Base-by-base conservation (phyloP, 2,329 filamentous ascomycete species). In the Claviceps citrina region DNA sequence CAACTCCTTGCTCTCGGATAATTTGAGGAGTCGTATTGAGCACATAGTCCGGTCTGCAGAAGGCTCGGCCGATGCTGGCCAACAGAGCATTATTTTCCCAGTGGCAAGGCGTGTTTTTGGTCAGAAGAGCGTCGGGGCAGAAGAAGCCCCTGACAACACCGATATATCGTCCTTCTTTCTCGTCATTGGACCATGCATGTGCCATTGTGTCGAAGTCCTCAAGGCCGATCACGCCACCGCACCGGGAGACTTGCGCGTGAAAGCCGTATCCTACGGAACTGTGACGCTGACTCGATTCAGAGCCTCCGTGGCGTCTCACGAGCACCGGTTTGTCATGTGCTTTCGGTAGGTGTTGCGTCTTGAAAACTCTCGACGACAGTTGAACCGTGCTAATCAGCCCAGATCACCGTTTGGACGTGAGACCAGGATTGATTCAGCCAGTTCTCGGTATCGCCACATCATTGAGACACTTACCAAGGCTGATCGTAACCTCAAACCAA, bases 401-500 rank as follows among this genome's bases (percentile, higher is more conserved):
- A 67, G 64, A 19, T 46, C 62, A 32, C 65, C 65, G 3, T 56
- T 68, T 35, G 62, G 63, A 2, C 55, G 57, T 16, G 63, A 67
- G 31, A 59, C 54, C 15, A 64, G 64, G 36, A 51, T 70, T 3
- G 67, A 73, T 40, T 61, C 75, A 16, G 67, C 71, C 9, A 75
- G 71, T 47, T 60, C 67, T 20, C 64, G 70, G 48, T 71, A 71
- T 48, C 63, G 68, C 24, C 66, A 63, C 30, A 70, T 75, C 34
- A 67, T 74, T 34, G 65, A 68, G 38, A 68, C 64, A 2, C 58
- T 76, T 25, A 69, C 69, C 41, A 70, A 66, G 40, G 64, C 65
- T 22, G 71, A 76, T 48, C 66, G 70, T 28, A 68, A 66, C 40
- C 54, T 76, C 33, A 74, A 73, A 49, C 71, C 71, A 0, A 68